Base-by-base conservation (phyloP, 495 filamentous ascomycete species). In the Penicillium flavigenum region DNA sequence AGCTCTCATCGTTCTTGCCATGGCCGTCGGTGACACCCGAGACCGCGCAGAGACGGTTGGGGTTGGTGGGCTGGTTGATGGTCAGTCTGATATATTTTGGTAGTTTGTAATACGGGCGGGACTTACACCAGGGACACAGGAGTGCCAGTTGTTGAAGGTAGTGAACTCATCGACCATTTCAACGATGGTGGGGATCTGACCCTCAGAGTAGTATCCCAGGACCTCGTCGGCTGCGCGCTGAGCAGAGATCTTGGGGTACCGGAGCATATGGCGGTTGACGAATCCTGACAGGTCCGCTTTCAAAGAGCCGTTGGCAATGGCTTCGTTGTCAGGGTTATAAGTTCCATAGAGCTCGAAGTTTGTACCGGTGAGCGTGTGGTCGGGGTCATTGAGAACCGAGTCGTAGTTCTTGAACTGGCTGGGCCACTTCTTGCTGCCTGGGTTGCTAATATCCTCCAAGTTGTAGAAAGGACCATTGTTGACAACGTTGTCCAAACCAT, bases 91-190 rank as follows among this genome's bases (percentile, higher is more conserved):
- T 22, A 22, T 22, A 22, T 22, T 3, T 20, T 20, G 20, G 20
- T 11, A 45, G 6, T 16, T 19, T 47, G 11, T 4, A 31, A 14
- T 19, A 14, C 12, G 24, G 39, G 5, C 20, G 6, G 2, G 20
- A 72, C 73, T 60, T 64, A 76, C 73, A 24, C 80, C 80, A 5
- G 79, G 80, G 24, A 81, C 71, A 61, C 71, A 69, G 11, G 76
- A 76, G 68, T 77, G 75, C 79, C 79, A 83, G 64, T 76, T 68
- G 73, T 82, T 77, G 70, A 83, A 82, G 29, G 74, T 72, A 4
- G 75, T 70, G 59, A 77, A 83, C 56, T 82, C 77, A 56, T 82
- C 69, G 24, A 76, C 76, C 56, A 83, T 64, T 29, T 71, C 53
- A 17, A 67, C 69, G 24, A 82, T 64, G 10, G 79, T 76, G 31